A percentile compares a stretch with the other conserved stretches of the same genome.
These are phyloP conservation scores for Lathyrus aphaca DNA, from an alignment of 306 rosid species.

Conservation along the genomic window DNA sequence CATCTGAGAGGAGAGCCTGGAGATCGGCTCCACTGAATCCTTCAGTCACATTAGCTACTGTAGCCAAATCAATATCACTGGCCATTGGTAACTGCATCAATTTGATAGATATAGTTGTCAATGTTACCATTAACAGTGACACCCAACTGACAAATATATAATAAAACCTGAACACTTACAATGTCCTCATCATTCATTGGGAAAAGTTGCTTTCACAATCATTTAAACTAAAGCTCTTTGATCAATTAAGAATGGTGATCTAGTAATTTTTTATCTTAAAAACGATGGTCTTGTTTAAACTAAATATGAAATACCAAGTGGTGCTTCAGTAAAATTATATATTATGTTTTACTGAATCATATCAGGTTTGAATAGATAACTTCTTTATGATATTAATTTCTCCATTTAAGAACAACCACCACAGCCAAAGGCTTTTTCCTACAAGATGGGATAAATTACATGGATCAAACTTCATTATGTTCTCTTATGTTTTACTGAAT, in stretches of 20 bases:
- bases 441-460: too few relatives aligned
- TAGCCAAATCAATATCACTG: slow-evolving; percentile 68
- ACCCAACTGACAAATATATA: background rate
- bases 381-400: too few relatives aligned
- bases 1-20: slow-evolving; percentile 95
- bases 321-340: background rate
- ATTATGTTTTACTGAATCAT: too few relatives aligned
- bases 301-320: slow-evolving; percentile 5
- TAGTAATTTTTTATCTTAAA: background rate
- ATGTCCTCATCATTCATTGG: slow-evolving; percentile 2
- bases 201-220: background rate
- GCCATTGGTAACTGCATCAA: slow-evolving; percentile 73
- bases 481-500: too few relatives aligned
- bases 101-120: slow-evolving; percentile 13
- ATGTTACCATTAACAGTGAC: slow-evolving; percentile 7
- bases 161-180: background rate
- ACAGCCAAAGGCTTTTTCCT: too few relatives aligned
- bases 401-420: too few relatives aligned
- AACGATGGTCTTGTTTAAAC: background rate
- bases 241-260: background rate
- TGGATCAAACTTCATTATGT: too few relatives aligned
- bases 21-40: slow-evolving; percentile 98
- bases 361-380: too few relatives aligned
- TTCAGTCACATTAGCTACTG: slow-evolving; percentile 78
- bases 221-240: background rate